Evolutionary conservation across 345 rosid genomes (phyloP).

Genomic region (Aquilaria yunnanensis): DNA sequence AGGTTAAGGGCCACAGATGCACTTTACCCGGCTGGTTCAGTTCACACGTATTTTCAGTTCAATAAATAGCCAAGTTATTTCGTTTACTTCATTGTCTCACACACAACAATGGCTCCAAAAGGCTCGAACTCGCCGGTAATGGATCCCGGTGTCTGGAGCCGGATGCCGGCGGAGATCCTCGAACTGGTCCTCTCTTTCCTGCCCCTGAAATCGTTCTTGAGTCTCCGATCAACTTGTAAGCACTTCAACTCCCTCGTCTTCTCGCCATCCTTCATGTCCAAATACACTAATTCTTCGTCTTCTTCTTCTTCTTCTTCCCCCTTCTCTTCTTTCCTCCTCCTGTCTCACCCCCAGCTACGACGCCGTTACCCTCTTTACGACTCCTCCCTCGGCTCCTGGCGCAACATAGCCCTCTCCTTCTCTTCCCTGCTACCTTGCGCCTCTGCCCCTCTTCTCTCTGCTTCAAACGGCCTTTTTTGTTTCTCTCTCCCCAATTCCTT

Average conservation of each 20-base stretch:
- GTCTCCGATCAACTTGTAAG: constrained; percentile 59
- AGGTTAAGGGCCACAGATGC: no score
- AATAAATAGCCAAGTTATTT: no score
- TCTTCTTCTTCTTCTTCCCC: constrained; percentile 63
- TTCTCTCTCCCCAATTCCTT: constrained; percentile 41
- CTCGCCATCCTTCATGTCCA: constrained; percentile 56
- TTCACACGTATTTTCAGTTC: no score
- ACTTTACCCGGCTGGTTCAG: no score
- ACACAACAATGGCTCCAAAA: no score
- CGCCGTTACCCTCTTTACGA: constrained; percentile 53
- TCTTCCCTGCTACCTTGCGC: constrained; percentile 23
- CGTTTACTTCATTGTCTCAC: no score
- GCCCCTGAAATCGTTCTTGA: constrained; percentile 51
- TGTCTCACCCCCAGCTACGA: constrained; percentile 65
- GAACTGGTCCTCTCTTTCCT: constrained; percentile 53
- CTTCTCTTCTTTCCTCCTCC: constrained; percentile 56
- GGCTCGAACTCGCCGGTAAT: constrained; percentile 18
- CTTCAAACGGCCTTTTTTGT: constrained; percentile 69
- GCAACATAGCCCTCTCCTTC: constrained; percentile 35
- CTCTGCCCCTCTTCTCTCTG: constrained; percentile 38
- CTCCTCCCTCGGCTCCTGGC: constrained; percentile 46
- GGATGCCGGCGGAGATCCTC: constrained; percentile 56
- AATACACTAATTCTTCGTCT: constrained; percentile 29
- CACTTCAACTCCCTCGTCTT: constrained; percentile 48
- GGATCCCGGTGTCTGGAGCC: constrained; percentile 86